Base-by-base conservation (phyloP, 441 rosid species). In the Gossypium schwendimanii region DNA sequence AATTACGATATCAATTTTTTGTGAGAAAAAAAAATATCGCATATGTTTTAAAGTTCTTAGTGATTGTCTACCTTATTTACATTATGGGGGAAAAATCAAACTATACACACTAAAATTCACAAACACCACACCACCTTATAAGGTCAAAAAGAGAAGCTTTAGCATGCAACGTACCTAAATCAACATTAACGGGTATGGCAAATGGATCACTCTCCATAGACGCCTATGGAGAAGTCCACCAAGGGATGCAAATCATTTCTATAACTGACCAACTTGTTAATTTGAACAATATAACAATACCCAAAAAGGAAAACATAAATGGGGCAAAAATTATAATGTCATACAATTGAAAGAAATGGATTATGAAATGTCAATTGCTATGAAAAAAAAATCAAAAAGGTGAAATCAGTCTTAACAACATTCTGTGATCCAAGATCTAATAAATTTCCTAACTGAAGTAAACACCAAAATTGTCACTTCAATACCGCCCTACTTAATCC, bases 391-490 rank as follows among this genome's bases (percentile, higher is more conserved):
- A 15, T 11, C 6, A 66, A 65, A 75, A 49, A 75, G 63, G 45
- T 33, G 1, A 54, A 55, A 72, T 47, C 49, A 53, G 73, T 74
- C 69, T 63, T 57, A 39, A 39, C 26, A 58, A 77, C 71, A 55
- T 78, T 71, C 52, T 69, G 68, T 64, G 74, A 76, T 78, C 77
- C 76, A 78, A 68, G 20, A 75, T 26, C 60, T 73, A 80, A 77
- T 78, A 82, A 71, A 75, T 3, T 26, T 69, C 76, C 74, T 47
- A 75, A 70, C 75, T 69, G 67, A 74, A 63, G 69, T 33, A 70
- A 73, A 67, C 18, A 73, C 81, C 80, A 77, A 83, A 86, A 80
- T 74, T 77, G 79, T 71, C 77, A 58, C 78, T 73, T 75, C 63
- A 24, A 49, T 64, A n/a, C 65, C 26, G 61, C 61, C 24, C 65